phyloP scores from a whole-genome alignment of 305 asterid genomes.

The Solanum aculeatissimum region DNA sequence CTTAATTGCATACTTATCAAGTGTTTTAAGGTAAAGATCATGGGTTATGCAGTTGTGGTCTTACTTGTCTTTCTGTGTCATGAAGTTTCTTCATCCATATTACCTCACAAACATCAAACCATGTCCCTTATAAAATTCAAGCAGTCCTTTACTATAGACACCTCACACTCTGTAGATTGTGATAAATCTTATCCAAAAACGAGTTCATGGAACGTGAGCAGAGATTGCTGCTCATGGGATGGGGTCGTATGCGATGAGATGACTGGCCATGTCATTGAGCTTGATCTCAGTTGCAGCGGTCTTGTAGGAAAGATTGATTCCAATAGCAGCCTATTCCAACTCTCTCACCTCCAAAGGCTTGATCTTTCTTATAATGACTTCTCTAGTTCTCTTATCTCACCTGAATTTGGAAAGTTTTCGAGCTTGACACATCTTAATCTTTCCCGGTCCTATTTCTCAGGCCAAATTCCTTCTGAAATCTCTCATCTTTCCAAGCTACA shows the following conservation, averaged over 20 bases:
- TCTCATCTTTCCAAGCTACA: background rate
- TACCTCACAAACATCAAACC: background rate
- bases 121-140: background rate
- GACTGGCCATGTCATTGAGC: background rate
- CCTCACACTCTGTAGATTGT: background rate
- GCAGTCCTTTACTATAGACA: background rate
- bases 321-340: background rate
- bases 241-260: background rate
- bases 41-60: background rate
- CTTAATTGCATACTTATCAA: too few relatives aligned
- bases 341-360: background rate
- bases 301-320: background rate
- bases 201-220: background rate
- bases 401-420: background rate
- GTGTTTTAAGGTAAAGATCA: background rate
- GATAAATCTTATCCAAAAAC: background rate
- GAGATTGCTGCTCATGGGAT: background rate
- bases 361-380: background rate
- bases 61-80: background rate
- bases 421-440: background rate
- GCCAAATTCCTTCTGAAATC: background rate
- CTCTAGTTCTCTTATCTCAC: background rate
- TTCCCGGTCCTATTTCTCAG: fast-evolving
- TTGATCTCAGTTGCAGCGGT: background rate
- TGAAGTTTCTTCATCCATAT: background rate